A percentile compares a stretch with the other conserved stretches of the same genome.
Conservation (phyloP, 495 filamentous ascomycete genomes). For the Hypoxylon trugodes region DNA sequence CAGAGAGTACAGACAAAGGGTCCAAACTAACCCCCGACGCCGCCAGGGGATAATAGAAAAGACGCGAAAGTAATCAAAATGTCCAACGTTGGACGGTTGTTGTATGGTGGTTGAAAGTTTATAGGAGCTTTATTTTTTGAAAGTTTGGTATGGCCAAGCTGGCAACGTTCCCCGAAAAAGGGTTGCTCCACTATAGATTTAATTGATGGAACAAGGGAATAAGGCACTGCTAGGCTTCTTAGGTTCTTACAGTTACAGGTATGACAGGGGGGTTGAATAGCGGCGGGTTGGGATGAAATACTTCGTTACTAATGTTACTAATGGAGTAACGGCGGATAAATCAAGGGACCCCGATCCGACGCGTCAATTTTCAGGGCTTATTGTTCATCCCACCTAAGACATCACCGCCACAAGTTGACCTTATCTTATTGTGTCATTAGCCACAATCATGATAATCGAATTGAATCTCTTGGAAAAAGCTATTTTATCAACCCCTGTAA, state of each 20-base stretch:
- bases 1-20: conserved; percentile 6
- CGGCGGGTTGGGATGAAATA: not conserved
- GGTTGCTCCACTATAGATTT: conserved; percentile 35
- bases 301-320: too few species aligned
- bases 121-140: conserved; percentile 17
- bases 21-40: not conserved
- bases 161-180: conserved; percentile 30
- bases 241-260: conserved; percentile 5
- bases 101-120: not conserved
- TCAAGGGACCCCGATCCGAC: too few species aligned
- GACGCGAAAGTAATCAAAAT: conserved; percentile 14
- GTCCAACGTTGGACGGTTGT: conserved; percentile 5
- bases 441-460: too few species aligned
- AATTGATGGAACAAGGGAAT: conserved; percentile 41
- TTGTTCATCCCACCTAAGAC: too few species aligned
- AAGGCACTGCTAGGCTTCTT: not conserved
- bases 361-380: too few species aligned
- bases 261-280: conserved; percentile 4
- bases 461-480: too few species aligned
- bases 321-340: conserved; percentile 25
- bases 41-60: conserved; percentile 18
- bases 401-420: too few species aligned
- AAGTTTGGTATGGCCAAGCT: conserved; percentile 37
- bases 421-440: too few species aligned
- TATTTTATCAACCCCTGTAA: too few species aligned